These are phyloP conservation scores for Nicotiana benthamiana DNA, from an alignment of 257 asterid genomes.

Conservation along the genomic window DNA sequence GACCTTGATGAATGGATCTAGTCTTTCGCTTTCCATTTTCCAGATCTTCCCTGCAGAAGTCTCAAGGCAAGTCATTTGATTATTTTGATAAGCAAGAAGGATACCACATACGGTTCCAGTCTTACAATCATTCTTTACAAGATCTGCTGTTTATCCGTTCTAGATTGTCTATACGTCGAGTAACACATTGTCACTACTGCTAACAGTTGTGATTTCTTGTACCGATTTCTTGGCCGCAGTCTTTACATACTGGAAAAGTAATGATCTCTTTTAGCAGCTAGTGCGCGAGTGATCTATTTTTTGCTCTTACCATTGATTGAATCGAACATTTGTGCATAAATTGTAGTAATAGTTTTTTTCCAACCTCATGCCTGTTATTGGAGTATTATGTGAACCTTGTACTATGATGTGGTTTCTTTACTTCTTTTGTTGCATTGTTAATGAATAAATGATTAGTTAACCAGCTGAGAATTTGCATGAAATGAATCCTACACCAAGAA, in stretches of 20 bases:
- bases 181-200: not conserved
- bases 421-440: not conserved
- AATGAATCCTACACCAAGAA: not conserved
- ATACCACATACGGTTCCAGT: not conserved
- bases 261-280: not conserved
- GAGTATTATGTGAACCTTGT: not conserved
- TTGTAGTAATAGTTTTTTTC: not conserved
- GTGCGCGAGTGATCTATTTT: not conserved
- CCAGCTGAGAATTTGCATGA: not conserved
- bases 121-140: not conserved
- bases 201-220: not conserved
- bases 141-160: not conserved
- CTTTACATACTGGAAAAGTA: not conserved
- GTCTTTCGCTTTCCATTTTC: not conserved
- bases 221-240: not conserved
- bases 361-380: not conserved
- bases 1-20: conserved; percentile 39
- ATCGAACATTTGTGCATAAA: not conserved
- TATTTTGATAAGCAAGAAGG: not conserved
- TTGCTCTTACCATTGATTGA: not conserved
- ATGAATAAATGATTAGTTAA: not conserved
- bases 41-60: not conserved
- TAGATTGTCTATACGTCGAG: not conserved
- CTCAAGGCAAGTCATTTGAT: not conserved
- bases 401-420: not conserved